Conservation (phyloP, 768 basidiomycete genomes). For the Leccinum fibrillosum region DNA sequence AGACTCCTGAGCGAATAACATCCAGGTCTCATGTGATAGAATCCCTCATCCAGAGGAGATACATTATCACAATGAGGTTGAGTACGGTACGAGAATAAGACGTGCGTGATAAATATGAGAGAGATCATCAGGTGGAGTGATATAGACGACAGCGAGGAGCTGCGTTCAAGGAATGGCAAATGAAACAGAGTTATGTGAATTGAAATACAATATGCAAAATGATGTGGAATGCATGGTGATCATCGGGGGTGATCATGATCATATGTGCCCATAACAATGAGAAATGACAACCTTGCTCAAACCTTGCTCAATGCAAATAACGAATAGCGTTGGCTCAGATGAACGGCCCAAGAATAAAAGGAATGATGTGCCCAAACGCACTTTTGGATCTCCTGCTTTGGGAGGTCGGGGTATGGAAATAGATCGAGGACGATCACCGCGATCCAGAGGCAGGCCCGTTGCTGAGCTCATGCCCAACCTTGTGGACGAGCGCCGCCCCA, state of each 20-base stretch:
- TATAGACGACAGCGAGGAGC: not conserved
- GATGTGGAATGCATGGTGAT: not conserved
- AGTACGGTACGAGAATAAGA: not conserved
- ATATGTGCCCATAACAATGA: not conserved
- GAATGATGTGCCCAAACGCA: not conserved
- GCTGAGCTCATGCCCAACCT: slow-evolving; percentile 70
- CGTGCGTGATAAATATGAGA: not conserved
- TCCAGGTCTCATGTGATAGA: not conserved
- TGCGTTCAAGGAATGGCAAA: not conserved
- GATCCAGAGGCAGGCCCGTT: slow-evolving; percentile 50
- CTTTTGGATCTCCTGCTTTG: slow-evolving; percentile 7
- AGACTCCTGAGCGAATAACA: not conserved
- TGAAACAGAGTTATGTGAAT: not conserved
- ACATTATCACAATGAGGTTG: not conserved
- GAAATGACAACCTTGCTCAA: not conserved
- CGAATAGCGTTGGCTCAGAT: not conserved
- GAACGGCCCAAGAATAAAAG: not conserved
- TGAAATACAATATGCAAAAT: not conserved
- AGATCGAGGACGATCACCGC: slow-evolving; percentile 14
- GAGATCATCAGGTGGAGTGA: not conserved
- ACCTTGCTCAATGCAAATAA: not conserved
- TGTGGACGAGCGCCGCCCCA: slow-evolving; percentile 64
- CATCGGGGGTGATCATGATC: not conserved
- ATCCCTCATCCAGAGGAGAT: not conserved
- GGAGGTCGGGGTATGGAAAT: not conserved